Evolutionary conservation across 2,329 filamentous ascomycete species (phyloP), one percentile per base, ranked within the genome.

Genomic region (Claviceps sp.): DNA sequence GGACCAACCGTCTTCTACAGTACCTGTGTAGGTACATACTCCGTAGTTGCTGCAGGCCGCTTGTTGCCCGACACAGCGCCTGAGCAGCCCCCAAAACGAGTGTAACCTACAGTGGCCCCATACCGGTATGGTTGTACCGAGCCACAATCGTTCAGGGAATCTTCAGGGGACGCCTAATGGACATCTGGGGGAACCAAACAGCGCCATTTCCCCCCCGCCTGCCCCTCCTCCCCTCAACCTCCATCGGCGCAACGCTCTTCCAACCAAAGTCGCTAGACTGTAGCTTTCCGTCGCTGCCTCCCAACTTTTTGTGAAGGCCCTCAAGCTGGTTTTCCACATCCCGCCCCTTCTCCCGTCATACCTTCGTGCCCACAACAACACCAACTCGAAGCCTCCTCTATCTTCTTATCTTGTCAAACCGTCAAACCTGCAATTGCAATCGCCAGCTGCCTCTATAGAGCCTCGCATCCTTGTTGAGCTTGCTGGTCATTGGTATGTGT

Each of bases 401-500:
- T 44, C 30, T 34, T 20, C 48, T 38, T 30, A 47, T 52, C 46
- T 46, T 34, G 13, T 22, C 41, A 34, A 34, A 34, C 30, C 30
- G 43, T 43, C 50, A 20, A 37, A 18, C n/a, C 16, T 49, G 49
- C 54, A 43, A 50, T 51, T 52, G 51, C 41, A 52, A 50, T 42
- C 46, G 47, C 51, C 37, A 43, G 26, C 38, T 20, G 38, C 18
- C 30, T 48, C 40, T 30, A 34, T 41, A 52, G 40, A n/a, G 20
- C 5, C 45, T 37, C 47, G 37, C 43, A 47, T 34, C 40, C 47
- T 48, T 44, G 50, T 53, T 48, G 47, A 55, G 55, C 48, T 51
- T 47, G 53, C 54, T 44, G 52, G 47, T 54, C 52, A 47, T 53
- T 46, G 54, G 54, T 56, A 54, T 34, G 54, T 56, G 50, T 8